phyloP scores from a whole-genome alignment of 2,329 filamentous ascomycete species.

The Pyricularia pennisetigena region DNA sequence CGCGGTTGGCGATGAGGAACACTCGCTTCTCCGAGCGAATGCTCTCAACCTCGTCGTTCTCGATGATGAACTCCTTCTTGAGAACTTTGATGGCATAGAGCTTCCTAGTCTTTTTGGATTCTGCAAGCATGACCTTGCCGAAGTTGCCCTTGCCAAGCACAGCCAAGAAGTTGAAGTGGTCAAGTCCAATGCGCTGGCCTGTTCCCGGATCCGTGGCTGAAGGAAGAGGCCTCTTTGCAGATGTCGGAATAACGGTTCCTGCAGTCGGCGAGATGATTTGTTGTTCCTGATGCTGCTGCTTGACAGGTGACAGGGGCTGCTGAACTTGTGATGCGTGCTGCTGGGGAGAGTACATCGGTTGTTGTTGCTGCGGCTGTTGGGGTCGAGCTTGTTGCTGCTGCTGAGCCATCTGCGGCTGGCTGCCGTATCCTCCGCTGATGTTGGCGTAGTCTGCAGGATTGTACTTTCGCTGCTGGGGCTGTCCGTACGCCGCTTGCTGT shows the following conservation, averaged over 20 bases:
- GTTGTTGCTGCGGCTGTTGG: slow-evolving; percentile 17
- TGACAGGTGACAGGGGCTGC: slow-evolving; percentile 12
- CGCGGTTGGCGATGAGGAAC: slow-evolving; percentile 93
- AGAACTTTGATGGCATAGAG: slow-evolving; percentile 97
- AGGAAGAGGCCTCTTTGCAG: slow-evolving; percentile 53
- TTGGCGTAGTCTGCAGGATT: slow-evolving; percentile 70
- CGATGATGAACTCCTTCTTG: slow-evolving; percentile 99
- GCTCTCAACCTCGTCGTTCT: slow-evolving; percentile 98
- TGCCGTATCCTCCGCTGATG: slow-evolving; percentile 37
- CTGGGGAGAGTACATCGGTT: slow-evolving; percentile 18
- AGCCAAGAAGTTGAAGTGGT: slow-evolving; percentile 98
- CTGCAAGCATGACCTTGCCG: slow-evolving; percentile 98
- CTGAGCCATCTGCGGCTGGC: slow-evolving; percentile 26
- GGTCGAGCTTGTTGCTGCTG: slow-evolving; percentile 21
- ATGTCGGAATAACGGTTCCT: slow-evolving; percentile 20
- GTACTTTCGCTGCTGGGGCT: slow-evolving; percentile 52
- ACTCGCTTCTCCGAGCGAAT: slow-evolving; percentile 96
- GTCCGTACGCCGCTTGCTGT: slow-evolving; percentile 19
- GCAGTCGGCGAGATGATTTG: slow-evolving; percentile 22
- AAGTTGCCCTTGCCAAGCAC: slow-evolving; percentile 99
- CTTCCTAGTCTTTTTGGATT: slow-evolving; percentile 86
- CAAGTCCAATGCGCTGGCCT: slow-evolving; percentile 79
- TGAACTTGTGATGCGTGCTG: slow-evolving; percentile 3
- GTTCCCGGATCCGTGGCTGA: slow-evolving; percentile 62
- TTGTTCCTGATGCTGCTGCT: slow-evolving; percentile 21